Base-by-base conservation (phyloP, 495 filamentous ascomycete species). In the Hypoxylon trugodes region DNA sequence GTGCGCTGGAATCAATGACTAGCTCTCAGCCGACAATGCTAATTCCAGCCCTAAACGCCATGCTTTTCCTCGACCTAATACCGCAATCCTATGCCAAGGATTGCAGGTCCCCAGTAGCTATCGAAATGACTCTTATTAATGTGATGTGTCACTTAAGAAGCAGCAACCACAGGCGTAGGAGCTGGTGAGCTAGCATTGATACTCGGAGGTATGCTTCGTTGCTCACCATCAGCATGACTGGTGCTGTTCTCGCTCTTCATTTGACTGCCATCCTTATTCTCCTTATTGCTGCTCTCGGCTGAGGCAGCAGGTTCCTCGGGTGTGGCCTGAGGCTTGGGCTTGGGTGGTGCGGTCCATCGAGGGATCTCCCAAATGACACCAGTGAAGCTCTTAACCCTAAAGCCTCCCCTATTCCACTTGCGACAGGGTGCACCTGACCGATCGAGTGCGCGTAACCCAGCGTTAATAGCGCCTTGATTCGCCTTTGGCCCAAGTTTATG, bases 391-490 rank as follows among this genome's bases (percentile, higher is more conserved):
- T 96, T 95, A 53, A 98, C 75, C 45, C 84, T 86, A 63, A 98
- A 86, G 19, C 86, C 85, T 47, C 90, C 90, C 73, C 87, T 90
- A 65, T 86, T 79, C 95, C 95, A 98, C 70, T 88, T 93, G 55
- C 96, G 90, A 71, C 94, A 97, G 1, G 94, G 91, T 58, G 93
- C 88, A 41, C 93, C 91, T 1, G 87, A 89, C 33, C 94, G 88
- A 74, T 98, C 95, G 37, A 98, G 86, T 3, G 95, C 96, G 45
- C 95, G 90, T 26, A 98, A 87, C 50, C 91, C 90, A 45, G 96
- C 95, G 71, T 98, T 98, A 81, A 98, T 98, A 53, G 94, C 94
- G 54, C 95, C 95, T 68, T 95, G 91, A 76, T 98, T 98, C 37
- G 95, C 94, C 77, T 98, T 98, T 46, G 95, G 95, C 8, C 94